phyloP scores from a whole-genome alignment of 768 basidiomycete species.

The Kwoniella bestiolae region DNA sequence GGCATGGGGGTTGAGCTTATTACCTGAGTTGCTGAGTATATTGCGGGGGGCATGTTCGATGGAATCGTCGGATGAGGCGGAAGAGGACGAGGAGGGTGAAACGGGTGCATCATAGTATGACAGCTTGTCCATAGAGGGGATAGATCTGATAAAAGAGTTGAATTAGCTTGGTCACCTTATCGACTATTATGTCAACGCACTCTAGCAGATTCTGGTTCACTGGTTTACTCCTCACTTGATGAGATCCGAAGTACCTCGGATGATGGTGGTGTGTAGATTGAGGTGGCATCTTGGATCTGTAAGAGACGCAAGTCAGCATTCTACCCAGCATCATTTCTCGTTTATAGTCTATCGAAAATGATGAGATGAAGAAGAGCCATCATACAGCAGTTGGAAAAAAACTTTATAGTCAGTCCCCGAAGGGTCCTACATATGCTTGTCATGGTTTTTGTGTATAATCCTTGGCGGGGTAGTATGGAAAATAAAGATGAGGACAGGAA shows the following conservation, averaged over 20 bases:
- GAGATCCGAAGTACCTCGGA: slow-evolving; percentile 9
- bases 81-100: slow-evolving; percentile 26
- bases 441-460: slow-evolving; percentile 50
- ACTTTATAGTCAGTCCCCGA: slow-evolving; percentile 48
- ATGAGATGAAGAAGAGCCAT: slow-evolving; percentile 20
- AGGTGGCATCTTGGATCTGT: slow-evolving; percentile 20
- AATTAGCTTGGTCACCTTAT: not conserved
- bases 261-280: not conserved
- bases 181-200: slow-evolving; percentile 16
- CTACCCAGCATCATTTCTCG: not conserved
- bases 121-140: slow-evolving; percentile 46
- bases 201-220: slow-evolving; percentile 12
- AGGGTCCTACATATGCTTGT: slow-evolving; percentile 57
- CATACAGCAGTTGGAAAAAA: slow-evolving; percentile 46
- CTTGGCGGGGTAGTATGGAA: slow-evolving; percentile 24
- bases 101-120: slow-evolving; percentile 41
- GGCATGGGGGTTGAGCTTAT: slow-evolving; percentile 47
- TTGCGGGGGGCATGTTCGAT: slow-evolving; percentile 16
- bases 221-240: not conserved
- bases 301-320: not conserved
- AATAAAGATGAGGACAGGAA: not conserved
- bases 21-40: slow-evolving; percentile 48
- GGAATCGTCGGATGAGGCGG: slow-evolving; percentile 15
- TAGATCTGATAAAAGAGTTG: slow-evolving; percentile 20
- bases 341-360: not conserved